Evolutionary conservation across 176 grass and related monocot genomes (phyloP).

Genomic region (Alopecurus myosuroides): DNA sequence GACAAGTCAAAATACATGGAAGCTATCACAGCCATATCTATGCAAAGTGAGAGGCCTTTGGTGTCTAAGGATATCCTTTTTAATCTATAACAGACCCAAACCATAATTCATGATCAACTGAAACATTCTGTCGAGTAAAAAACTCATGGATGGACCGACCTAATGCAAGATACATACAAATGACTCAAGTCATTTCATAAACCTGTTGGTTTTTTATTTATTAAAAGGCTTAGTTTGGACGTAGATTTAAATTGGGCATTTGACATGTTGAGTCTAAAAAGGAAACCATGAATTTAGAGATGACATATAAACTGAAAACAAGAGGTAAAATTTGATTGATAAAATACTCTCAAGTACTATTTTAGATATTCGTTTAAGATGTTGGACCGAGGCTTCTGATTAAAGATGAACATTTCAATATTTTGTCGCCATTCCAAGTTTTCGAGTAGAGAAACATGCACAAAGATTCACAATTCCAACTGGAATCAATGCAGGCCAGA

Average conservation of each 20-base stretch:
- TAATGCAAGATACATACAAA: background rate
- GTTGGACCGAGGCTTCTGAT: background rate
- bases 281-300: background rate
- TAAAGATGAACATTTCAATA: background rate
- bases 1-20: too few species aligned
- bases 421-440: background rate
- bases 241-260: background rate
- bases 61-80: too few species aligned
- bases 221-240: background rate
- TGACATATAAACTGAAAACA: background rate
- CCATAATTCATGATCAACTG: background rate
- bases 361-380: background rate
- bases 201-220: background rate
- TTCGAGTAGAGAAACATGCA: background rate
- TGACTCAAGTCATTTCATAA: background rate
- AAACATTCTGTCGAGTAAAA: too few species aligned
- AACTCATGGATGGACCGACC: background rate
- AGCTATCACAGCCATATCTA: too few species aligned
- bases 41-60: too few species aligned
- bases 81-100: background rate
- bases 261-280: background rate
- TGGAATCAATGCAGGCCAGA: background rate
- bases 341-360: background rate
- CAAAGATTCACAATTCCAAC: background rate
- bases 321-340: background rate